Evolutionary conservation across 768 basidiomycete genomes (phyloP).

Genomic region (Amanita muscaria): DNA sequence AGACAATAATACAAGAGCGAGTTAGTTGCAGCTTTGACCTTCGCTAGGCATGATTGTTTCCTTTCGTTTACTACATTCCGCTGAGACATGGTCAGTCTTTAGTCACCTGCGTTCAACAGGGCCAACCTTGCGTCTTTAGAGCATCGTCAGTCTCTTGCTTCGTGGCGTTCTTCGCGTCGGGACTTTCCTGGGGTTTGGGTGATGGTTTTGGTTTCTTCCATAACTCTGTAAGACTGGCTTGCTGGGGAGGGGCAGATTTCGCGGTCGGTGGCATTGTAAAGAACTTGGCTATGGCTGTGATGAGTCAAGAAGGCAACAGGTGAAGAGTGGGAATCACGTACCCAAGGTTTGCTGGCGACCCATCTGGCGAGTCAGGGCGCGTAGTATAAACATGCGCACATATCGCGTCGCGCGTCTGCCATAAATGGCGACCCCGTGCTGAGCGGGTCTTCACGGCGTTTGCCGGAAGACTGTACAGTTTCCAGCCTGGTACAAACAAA

Average conservation of each 20-base stretch:
- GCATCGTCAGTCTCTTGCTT: conserved; percentile 9
- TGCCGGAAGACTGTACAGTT: conserved; percentile 38
- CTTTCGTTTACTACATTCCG: conserved; percentile 37
- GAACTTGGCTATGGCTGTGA: conserved; percentile 49
- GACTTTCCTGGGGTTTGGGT: conserved; percentile 17
- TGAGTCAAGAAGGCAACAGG: conserved; percentile 1
- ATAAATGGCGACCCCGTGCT: conserved; percentile 1
- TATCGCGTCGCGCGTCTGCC: conserved; percentile 30
- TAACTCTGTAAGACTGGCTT: conserved; percentile 70
- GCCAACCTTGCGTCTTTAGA: not conserved
- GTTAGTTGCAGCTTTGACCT: conserved; percentile 8
- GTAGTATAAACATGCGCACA: conserved; percentile 37
- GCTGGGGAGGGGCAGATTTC: conserved; percentile 66
- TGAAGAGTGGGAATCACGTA: conserved; percentile 17
- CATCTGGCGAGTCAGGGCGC: conserved; percentile 39
- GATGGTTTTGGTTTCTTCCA: conserved; percentile 36
- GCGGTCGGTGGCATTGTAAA: conserved; percentile 60
- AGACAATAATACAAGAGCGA: not conserved
- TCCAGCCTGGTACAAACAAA: conserved; percentile 29
- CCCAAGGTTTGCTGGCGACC: conserved; percentile 70
- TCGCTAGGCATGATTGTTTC: conserved; percentile 9
- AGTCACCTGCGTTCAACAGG: not conserved
- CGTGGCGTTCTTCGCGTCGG: conserved; percentile 18
- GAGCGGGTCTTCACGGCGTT: conserved; percentile 15
- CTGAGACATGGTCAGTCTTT: conserved; percentile 13